phyloP scores from a whole-genome alignment of 228 moss, liverwort and hornwort species.

The Sphagnum fallax region DNA sequence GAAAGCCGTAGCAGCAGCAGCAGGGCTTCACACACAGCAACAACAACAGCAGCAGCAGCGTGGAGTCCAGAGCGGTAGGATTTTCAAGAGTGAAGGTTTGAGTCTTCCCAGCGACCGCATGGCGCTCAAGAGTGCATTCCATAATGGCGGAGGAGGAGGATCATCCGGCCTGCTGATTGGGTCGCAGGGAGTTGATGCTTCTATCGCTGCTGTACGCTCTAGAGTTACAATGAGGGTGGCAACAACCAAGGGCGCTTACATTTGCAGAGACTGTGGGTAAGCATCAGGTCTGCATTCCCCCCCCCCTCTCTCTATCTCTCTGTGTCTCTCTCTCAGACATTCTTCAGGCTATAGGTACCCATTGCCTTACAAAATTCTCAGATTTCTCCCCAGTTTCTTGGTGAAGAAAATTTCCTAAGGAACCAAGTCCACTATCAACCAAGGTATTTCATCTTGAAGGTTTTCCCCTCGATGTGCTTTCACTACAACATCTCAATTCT shows the following conservation, averaged over 20 bases:
- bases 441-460: background rate
- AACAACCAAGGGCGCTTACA: slow-evolving; percentile 61
- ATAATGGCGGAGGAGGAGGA: slow-evolving; percentile 46
- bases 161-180: slow-evolving; percentile 24
- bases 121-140: slow-evolving; percentile 76
- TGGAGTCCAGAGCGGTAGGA: background rate
- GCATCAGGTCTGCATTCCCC: background rate
- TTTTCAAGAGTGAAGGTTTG: slow-evolving; percentile 21
- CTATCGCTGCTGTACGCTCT: slow-evolving; percentile 16
- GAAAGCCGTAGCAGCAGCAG: background rate
- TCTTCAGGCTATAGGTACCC: background rate
- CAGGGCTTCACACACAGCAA: background rate
- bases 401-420: background rate
- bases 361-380: background rate
- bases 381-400: background rate
- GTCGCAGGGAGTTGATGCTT: slow-evolving; percentile 21
- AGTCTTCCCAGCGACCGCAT: slow-evolving; percentile 41
- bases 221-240: slow-evolving; percentile 75
- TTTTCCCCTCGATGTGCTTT: background rate
- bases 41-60: background rate
- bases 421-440: background rate
- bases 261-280: slow-evolving; percentile 90
- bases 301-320: background rate
- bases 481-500: background rate
- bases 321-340: background rate